Conservation (phyloP, 2,329 filamentous ascomycete genomes). For the Madurella fahalii region DNA sequence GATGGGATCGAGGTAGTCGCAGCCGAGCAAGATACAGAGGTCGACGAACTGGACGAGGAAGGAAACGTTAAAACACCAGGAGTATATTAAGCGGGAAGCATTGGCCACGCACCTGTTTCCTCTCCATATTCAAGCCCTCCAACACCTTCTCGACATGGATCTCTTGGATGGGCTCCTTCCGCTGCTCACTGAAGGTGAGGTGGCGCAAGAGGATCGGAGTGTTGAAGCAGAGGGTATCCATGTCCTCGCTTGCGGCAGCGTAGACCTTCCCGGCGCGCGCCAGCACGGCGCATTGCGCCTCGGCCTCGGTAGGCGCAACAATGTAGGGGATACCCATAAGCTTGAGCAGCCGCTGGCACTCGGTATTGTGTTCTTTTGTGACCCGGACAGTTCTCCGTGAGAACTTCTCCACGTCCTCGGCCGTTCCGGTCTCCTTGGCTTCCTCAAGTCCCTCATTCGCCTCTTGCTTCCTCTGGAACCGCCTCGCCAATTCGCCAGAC, state of each 20-base stretch:
- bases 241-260: slow-evolving; percentile 94
- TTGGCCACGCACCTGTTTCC: slow-evolving; percentile 60
- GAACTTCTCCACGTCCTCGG: slow-evolving; percentile 97
- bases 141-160: slow-evolving; percentile 85
- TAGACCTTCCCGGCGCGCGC: slow-evolving; percentile 93
- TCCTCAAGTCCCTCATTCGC: slow-evolving; percentile 87
- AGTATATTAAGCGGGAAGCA: too few species aligned
- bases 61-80: not conserved
- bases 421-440: slow-evolving; percentile 94
- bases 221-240: slow-evolving; percentile 97
- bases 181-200: slow-evolving; percentile 93
- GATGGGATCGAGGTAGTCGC: slow-evolving; percentile 95
- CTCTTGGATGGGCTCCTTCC: slow-evolving; percentile 96
- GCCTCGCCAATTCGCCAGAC: slow-evolving; percentile 92
- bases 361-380: slow-evolving; percentile 92
- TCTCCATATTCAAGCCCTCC: slow-evolving; percentile 82
- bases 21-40: slow-evolving; percentile 93
- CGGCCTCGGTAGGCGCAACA: slow-evolving; percentile 91
- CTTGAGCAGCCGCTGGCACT: slow-evolving; percentile 86
- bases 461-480: slow-evolving; percentile 91
- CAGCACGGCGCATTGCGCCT: slow-evolving; percentile 90
- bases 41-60: slow-evolving; percentile 72
- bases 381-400: slow-evolving; percentile 88
- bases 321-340: slow-evolving; percentile 97
- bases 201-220: slow-evolving; percentile 86